These are phyloP conservation scores for Neospora caninum DNA, from an alignment of 169 alveolate species.

Conservation along the genomic window DNA sequence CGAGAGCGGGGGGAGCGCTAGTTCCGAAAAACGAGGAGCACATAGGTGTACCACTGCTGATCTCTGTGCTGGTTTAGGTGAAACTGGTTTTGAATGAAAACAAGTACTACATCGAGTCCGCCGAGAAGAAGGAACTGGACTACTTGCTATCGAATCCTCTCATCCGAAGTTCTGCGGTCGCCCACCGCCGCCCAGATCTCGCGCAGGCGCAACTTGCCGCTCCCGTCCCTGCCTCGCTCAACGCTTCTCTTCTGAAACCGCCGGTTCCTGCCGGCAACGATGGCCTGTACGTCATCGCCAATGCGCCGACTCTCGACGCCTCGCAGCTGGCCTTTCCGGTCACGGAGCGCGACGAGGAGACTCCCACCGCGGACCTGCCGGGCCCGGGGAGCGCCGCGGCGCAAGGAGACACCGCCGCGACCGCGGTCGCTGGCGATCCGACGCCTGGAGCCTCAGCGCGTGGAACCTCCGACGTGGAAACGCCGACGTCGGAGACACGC, in stretches of 20 bases:
- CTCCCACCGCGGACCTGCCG: constrained; percentile 60
- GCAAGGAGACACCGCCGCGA: not conserved
- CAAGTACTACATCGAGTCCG: constrained; percentile 93
- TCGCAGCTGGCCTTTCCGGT: constrained; percentile 74
- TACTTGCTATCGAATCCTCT: constrained; percentile 84
- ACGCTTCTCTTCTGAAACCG: not conserved
- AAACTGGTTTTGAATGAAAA: constrained; percentile 92
- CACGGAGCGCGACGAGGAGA: constrained; percentile 66
- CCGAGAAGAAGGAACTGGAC: constrained; percentile 84
- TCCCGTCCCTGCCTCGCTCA: not conserved
- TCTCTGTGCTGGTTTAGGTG: constrained; percentile 88
- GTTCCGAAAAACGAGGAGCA: no score
- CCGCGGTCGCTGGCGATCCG: not conserved
- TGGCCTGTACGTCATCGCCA: constrained; percentile 69
- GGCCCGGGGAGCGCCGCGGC: constrained; percentile 29
- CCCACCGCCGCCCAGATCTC: not conserved
- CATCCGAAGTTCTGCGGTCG: constrained; percentile 81
- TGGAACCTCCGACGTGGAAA: no score
- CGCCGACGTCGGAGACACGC: not conserved
- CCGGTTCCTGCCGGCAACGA: not conserved
- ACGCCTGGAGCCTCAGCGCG: not conserved
- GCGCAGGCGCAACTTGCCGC: not conserved
- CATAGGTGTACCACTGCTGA: no score
- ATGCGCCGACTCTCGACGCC: constrained; percentile 74
- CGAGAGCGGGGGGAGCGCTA: not conserved